phyloP scores from a whole-genome alignment of 2,329 filamentous ascomycete species.

The Zopfia rhizophila region DNA sequence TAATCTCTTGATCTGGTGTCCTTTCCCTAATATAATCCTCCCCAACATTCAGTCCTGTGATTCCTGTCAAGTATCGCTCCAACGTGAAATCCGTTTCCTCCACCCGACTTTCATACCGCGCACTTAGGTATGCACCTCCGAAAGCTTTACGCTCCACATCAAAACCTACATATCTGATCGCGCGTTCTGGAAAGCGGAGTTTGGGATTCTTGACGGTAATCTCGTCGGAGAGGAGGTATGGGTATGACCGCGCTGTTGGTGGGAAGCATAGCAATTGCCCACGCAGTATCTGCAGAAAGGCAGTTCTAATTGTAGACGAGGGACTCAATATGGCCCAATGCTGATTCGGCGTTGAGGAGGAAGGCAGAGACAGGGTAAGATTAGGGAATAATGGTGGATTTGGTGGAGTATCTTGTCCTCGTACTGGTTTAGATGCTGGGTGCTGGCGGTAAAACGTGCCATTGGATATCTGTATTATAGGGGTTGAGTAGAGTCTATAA shows the following conservation, averaged over 20 bases:
- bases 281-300: constrained; percentile 80
- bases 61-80: constrained; percentile 80
- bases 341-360: constrained; percentile 60
- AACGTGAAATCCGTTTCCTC: constrained; percentile 91
- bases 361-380: constrained; percentile 76
- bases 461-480: constrained; percentile 58
- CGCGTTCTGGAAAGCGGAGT: constrained; percentile 69
- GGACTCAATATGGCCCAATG: constrained; percentile 89
- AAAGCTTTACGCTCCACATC: constrained; percentile 73
- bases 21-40: constrained; percentile 59
- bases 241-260: constrained; percentile 78
- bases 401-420: constrained; percentile 55
- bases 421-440: constrained; percentile 57
- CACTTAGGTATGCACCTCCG: constrained; percentile 80
- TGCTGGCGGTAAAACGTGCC: constrained; percentile 86
- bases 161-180: constrained; percentile 92
- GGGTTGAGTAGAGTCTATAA: constrained; percentile 29
- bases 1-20: constrained; percentile 56
- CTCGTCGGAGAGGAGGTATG: constrained; percentile 74
- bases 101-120: constrained; percentile 86
- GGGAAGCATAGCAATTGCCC: constrained; percentile 81
- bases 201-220: constrained; percentile 63
- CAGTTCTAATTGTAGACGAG: constrained; percentile 81
- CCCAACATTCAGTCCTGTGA: constrained; percentile 83
- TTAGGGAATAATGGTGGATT: constrained; percentile 80